Base-by-base conservation (phyloP, 768 basidiomycete species). In the Mycena haematopus region DNA sequence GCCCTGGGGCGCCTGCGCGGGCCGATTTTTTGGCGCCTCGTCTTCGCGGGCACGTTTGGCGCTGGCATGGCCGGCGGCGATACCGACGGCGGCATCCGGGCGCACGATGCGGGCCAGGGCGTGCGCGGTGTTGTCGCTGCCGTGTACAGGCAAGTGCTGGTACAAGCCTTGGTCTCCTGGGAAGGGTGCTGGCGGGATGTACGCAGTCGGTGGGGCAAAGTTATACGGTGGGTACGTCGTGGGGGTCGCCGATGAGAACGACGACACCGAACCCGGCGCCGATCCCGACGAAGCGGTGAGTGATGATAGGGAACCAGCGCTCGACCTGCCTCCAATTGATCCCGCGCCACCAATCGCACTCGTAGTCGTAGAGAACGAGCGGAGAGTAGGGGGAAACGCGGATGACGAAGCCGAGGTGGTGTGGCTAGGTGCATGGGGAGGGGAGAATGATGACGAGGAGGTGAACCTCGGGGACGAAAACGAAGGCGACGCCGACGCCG, bases 1-100 rank as follows among this genome's bases (percentile, higher is more conserved):
- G 86, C 89, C 88, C 88, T 84, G 87, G 81, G 81, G 82, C 88
- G 84, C 88, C 89, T 89, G 89, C 89, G 89, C 88, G 84, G 71
- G 78, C 82, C 59, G 88, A 82, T 91, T 90, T 90, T 91, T 90
- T 90, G 87, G 73, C 27, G 15, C 13, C 31, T 1, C 5, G 13
- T 25, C 51, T 1, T 21, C 21, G 11, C 13, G 51, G n/a, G 33
- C 33, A 21, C 51, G 51, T 36, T 53, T 53, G 36, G 40, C 52
- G 24, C 40, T 13, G 17, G 19, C 52, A 4, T 22, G 17, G 9
- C 19, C 11, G 8, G 52, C 8, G 17, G 40, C 19, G 40, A 36
- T 11, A 15, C 40, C 19, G 24, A 40, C 29, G 29, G 29, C 29
- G 4, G 9, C 38, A 10, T 53, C 52, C 2, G 52, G 52, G 14